Percentiles rank a stretch among this genome's conserved stretches.
phyloP scores from a whole-genome alignment of 306 rosid species.

The Cicer pinnatifidum region DNA sequence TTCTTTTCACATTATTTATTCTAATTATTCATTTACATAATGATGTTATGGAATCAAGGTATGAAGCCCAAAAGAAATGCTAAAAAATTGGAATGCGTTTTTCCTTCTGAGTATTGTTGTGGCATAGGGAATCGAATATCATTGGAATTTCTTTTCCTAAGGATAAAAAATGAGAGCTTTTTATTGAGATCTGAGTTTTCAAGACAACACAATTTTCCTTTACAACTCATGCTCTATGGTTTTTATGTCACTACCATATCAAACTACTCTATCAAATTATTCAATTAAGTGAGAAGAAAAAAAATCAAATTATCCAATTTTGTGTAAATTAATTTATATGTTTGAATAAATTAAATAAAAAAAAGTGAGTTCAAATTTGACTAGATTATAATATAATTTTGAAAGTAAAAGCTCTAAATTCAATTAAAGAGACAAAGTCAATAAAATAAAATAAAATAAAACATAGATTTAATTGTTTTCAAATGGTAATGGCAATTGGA shows the following conservation, averaged over 20 bases:
- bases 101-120: neutral
- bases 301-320: no score
- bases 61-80: slow-evolving; percentile 19
- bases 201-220: slow-evolving; percentile 18
- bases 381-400: no score
- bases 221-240: slow-evolving; percentile 35
- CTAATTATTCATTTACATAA: slow-evolving; percentile 21
- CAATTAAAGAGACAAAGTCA: no score
- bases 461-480: no score
- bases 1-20: slow-evolving; percentile 52
- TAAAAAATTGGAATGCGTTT: neutral
- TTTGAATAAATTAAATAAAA: no score
- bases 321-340: no score
- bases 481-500: no score
- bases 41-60: neutral
- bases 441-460: no score
- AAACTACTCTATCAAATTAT: no score
- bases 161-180: slow-evolving; percentile 2
- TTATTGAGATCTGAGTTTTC: slow-evolving; percentile 46
- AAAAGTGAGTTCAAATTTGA: no score
- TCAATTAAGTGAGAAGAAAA: no score
- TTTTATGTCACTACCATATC: neutral
- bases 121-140: slow-evolving; percentile 38
- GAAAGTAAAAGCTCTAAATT: no score
- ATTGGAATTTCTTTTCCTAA: neutral